Conservation (phyloP, 2,329 filamentous ascomycete species). For the Alternaria conjuncta region DNA sequence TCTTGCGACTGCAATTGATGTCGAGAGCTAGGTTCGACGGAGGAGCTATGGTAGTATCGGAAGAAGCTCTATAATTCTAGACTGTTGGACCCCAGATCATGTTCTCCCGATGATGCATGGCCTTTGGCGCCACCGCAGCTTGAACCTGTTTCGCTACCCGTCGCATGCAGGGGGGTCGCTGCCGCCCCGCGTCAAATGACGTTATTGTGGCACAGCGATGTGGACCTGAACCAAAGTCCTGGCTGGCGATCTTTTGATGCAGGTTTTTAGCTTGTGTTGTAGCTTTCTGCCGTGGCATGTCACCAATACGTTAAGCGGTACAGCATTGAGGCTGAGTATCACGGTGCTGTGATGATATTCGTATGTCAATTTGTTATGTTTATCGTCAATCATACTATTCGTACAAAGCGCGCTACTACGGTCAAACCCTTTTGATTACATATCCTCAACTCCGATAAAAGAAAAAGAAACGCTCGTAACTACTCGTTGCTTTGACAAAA, state of each 20-base stretch:
- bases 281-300: background rate
- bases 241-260: constrained; percentile 6
- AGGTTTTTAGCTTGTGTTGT: constrained; percentile 3
- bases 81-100: constrained; percentile 12
- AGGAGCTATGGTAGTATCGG: background rate
- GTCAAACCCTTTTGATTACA: background rate
- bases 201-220: constrained; percentile 28
- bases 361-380: background rate
- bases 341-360: background rate
- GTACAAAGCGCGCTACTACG: constrained; percentile 5
- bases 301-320: background rate
- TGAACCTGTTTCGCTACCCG: constrained; percentile 33
- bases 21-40: background rate
- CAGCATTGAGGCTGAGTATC: background rate
- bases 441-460: background rate
- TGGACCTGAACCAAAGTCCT: constrained; percentile 6
- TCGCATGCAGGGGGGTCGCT: constrained; percentile 13
- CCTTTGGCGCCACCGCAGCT: constrained; percentile 25
- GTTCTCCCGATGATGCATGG: constrained; percentile 22
- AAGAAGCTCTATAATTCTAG: constrained; percentile 1
- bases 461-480: background rate
- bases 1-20: background rate
- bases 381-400: constrained; percentile 4
- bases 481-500: background rate
- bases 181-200: constrained; percentile 34